phyloP scores from a whole-genome alignment of 2,329 filamentous ascomycete genomes.

The Fusarium cicatricum region DNA sequence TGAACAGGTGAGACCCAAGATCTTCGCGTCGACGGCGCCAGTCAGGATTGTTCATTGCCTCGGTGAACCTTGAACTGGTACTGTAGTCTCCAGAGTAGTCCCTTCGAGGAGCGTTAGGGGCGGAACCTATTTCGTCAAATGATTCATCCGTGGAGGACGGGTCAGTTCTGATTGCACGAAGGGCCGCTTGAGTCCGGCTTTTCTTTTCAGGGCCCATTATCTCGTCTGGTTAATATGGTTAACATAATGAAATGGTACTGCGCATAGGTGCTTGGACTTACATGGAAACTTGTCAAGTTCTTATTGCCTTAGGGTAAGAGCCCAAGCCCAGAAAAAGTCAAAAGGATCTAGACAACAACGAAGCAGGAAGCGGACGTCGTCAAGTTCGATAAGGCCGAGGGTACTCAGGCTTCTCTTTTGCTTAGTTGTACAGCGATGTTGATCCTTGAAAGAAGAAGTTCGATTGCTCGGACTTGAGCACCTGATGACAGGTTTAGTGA shows the following conservation, averaged over 20 bases:
- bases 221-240: background rate
- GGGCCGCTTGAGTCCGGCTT: constrained; percentile 9
- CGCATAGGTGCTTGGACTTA: too few species aligned
- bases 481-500: too few species aligned
- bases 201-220: constrained; percentile 22
- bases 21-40: constrained; percentile 44
- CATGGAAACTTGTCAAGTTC: too few species aligned
- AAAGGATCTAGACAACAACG: too few species aligned
- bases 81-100: constrained; percentile 32
- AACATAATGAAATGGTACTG: background rate
- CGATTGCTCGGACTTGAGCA: too few species aligned
- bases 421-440: too few species aligned
- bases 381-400: too few species aligned
- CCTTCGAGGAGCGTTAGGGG: constrained; percentile 3
- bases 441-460: too few species aligned
- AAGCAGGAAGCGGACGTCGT: too few species aligned
- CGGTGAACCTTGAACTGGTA: constrained; percentile 35
- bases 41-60: constrained; percentile 49
- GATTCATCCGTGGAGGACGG: constrained; percentile 14
- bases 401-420: too few species aligned
- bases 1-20: constrained; percentile 9
- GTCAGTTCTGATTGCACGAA: constrained; percentile 5
- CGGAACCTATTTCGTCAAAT: constrained; percentile 19
- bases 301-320: too few species aligned
- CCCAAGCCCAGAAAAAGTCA: too few species aligned